Base-by-base conservation (phyloP, 2,329 filamentous ascomycete genomes). In the Cladophialophora carrionii region DNA sequence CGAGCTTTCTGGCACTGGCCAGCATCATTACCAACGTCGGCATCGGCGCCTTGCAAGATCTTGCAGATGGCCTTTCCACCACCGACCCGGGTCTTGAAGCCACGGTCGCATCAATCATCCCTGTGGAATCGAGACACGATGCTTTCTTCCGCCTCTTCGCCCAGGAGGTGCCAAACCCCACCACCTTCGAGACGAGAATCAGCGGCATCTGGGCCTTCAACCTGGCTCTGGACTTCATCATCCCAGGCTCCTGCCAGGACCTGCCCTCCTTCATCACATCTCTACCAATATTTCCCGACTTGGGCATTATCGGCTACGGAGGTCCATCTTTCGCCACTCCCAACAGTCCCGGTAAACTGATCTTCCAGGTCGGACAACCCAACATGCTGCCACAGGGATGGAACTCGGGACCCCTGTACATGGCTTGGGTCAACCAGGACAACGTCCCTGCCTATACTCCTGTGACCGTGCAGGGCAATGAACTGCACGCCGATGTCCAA, bases 21-120 rank as follows among this genome's bases (percentile, higher is more conserved):
- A 74, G 73, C 56, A 73, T 74, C 66, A 72, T 76, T 57, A 74
- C 71, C 6, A 70, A 68, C 7, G 69, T 73, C 17, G 71, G 73
- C 41, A 73, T 74, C 43, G 72, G 73, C 20, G 71, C 71, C 52
- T 71, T 74, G 57, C 67, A 74, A 6, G 72, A 71, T 2, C 71
- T 72, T 4, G 67, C 61, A 24, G 56, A 63, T 26, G 64, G 66
- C 10, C 61, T 75, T n/a, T 67, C 69, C 6, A 67, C 72, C 53
- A 71, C 73, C 41, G 68, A 70, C 54, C 65, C 71, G 14, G 61
- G 53, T 6, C 60, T 74, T 17, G 64, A 72, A 9, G 68, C 70
- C 9, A 71, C 71, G 10, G 66, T 73, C 6, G 66, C 64, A n/a
- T 70, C 66, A 12, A 74, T 75, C 46, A 52, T 75, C 17, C 71